Conservation (phyloP, 73 alveolate species). For the Symbiodinium pilosum region DNA sequence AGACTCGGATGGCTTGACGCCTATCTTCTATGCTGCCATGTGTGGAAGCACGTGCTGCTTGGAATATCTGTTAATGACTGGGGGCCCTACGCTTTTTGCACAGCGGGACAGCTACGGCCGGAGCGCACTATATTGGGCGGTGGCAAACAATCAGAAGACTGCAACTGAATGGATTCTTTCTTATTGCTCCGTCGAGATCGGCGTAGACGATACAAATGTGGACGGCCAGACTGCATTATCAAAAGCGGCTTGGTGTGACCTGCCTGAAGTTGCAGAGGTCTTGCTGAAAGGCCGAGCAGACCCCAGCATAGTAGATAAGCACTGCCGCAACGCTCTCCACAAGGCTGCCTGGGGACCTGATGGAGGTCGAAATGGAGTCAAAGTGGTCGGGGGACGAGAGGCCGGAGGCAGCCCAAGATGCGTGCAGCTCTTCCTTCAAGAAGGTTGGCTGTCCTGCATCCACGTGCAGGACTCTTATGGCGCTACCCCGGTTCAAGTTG, state of each 20-base stretch:
- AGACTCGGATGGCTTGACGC: neutral
- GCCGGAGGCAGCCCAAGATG: slow-evolving; percentile 98
- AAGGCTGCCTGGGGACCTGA: slow-evolving; percentile 98
- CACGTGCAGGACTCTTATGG: slow-evolving; percentile 96
- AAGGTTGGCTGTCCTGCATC: slow-evolving; percentile 97
- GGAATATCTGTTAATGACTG: neutral
- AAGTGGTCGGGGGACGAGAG: slow-evolving; percentile 96
- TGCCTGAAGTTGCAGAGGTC: slow-evolving; percentile 96
- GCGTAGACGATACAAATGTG: slow-evolving; percentile 96
- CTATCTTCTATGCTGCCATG: slow-evolving; percentile 9
- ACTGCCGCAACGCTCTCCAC: slow-evolving; percentile 97
- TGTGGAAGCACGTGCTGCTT: neutral
- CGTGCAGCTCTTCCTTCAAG: slow-evolving; percentile 96
- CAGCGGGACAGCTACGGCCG: neutral
- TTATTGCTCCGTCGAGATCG: slow-evolving; percentile 95
- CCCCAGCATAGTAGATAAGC: slow-evolving; percentile 96
- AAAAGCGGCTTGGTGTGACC: slow-evolving; percentile 98
- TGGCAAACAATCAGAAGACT: neutral
- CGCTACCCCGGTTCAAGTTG: slow-evolving; percentile 97
- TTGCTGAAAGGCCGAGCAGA: slow-evolving; percentile 95
- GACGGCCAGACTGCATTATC: slow-evolving; percentile 98
- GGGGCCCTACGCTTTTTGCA: neutral
- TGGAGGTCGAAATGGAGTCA: slow-evolving; percentile 98
- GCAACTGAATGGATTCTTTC: slow-evolving; percentile 71
- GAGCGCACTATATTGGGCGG: neutral